These are phyloP conservation scores for Nakazawaea peltata DNA, from an alignment of 805 yeast genomes.

Conservation along the genomic window DNA sequence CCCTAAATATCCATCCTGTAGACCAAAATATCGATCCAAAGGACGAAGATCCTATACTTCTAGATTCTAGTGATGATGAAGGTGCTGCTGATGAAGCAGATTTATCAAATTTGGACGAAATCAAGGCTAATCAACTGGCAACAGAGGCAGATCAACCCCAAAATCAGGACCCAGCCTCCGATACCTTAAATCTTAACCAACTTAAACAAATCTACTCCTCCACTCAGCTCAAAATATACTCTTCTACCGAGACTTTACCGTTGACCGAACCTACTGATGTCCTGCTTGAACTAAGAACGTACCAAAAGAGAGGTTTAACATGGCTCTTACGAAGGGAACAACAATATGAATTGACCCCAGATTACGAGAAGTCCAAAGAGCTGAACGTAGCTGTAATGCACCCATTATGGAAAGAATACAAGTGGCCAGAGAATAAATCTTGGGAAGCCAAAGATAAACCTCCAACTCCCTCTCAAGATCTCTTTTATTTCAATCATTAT, in stretches of 20 bases:
- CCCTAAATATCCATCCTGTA: conserved; percentile 22
- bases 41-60: conserved; percentile 9
- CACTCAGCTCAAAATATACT: conserved; percentile 35
- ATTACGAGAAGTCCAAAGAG: conserved; percentile 17
- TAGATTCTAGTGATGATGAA: conserved; percentile 12
- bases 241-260: conserved; percentile 53
- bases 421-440: conserved; percentile 58
- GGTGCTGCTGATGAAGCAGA: conserved; percentile 7
- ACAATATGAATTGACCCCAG: conserved; percentile 40
- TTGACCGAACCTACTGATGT: conserved; percentile 57
- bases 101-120: conserved; percentile 3
- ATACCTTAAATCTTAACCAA: conserved; percentile 59
- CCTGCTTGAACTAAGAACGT: conserved; percentile 52
- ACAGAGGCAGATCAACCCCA: no score
- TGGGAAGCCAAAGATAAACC: conserved; percentile 16
- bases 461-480: not conserved
- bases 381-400: conserved; percentile 52
- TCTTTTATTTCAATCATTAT: conserved; percentile 70
- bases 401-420: conserved; percentile 78
- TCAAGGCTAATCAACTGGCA: not conserved
- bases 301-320: conserved; percentile 78
- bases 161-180: conserved; percentile 3
- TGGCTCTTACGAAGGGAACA: conserved; percentile 86
- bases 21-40: conserved; percentile 1
- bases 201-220: conserved; percentile 65